A percentile compares a stretch with the other conserved stretches of the same genome.
Conservation (phyloP, 371 early-diverging fungal species). For the Modicella reniformis region DNA sequence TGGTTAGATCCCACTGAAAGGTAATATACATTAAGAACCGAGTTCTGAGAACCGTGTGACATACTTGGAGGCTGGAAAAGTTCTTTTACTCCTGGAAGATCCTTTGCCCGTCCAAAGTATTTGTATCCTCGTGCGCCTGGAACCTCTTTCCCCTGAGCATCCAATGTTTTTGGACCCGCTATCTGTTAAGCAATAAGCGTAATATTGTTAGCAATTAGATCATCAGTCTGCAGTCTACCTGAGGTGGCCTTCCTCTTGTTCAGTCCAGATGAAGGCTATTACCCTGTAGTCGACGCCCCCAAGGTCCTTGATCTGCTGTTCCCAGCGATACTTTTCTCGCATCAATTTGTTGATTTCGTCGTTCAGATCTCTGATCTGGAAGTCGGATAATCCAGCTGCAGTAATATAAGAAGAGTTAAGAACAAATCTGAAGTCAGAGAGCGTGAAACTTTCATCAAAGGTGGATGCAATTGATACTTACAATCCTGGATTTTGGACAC, state of each 20-base stretch:
- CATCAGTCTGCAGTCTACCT: background rate
- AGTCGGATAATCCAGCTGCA: constrained; percentile 83
- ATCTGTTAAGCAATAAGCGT: constrained; percentile 55
- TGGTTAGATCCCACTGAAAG: background rate
- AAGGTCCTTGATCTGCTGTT: constrained; percentile 86
- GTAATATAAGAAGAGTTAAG: background rate
- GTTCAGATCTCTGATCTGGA: constrained; percentile 93
- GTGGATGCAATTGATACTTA: constrained; percentile 49
- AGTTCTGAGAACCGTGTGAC: background rate
- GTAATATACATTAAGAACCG: background rate
- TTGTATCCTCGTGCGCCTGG: constrained; percentile 93
- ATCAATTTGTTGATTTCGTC: constrained; percentile 95
- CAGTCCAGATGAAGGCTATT: constrained; percentile 18
- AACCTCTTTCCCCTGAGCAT: constrained; percentile 88
- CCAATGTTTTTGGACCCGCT: constrained; percentile 80
- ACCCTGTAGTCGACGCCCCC: constrained; percentile 95
- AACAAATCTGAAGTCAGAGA: constrained; percentile 11
- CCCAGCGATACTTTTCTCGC: constrained; percentile 93
- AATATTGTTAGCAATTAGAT: background rate
- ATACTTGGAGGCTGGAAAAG: constrained; percentile 75
- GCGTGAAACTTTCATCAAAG: background rate
- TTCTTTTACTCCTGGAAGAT: constrained; percentile 94
- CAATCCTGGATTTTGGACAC: constrained; percentile 93
- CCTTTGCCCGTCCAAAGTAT: constrained; percentile 97
- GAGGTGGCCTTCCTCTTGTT: too few species aligned